Evolutionary conservation across 306 rosid species (phyloP), one percentile per base, ranked within the genome.

Genomic region (Sicyos edulis): DNA sequence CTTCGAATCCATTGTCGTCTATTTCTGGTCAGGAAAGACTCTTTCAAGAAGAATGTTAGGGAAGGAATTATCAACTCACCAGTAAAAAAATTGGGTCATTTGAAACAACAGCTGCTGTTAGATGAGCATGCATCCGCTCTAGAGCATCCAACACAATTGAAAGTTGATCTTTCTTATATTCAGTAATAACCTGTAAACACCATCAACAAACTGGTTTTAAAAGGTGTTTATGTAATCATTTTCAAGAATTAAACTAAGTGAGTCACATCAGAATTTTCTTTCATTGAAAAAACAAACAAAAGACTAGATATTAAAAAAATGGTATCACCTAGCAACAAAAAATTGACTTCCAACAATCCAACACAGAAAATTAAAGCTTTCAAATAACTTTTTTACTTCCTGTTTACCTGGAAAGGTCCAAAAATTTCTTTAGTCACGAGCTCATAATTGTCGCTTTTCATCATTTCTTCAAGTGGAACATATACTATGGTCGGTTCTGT

Each of bases 61-160:
- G 45, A 71, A 51, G 15, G 40, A 68, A 58, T 40, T 14, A 76
- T 24, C 70, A 77, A 16, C 87, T 83, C 82, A 75, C 98, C 91
- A 90, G 98, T 64, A 90, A 62, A 78, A 93, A 93, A 64, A 77
- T 78, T 63, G 85, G 87, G 77, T 93, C 96, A 37, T 93, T 93
- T 76, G 97, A 93, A 73, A 93, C 96, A 21, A 93, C 95, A 17
- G 97, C 97, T 20, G 98, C 98, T 0, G 96, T 88, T 82, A 90
- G 79, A 83, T 90, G 98, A 9, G 96, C 96, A 76, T 93, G 88
- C 97, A 90, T 87, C 81, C 84, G 89, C 83, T 93, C 98, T 74
- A 93, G 70, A 55, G 82, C 84, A 60, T 93, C 97, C 87, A 93
- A 83, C 68, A 88, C 95, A 77, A 82, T 10, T 52, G 97, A 66